Conservation (phyloP, 2,329 filamentous ascomycete species). For the Trichoderma guizhouense region DNA sequence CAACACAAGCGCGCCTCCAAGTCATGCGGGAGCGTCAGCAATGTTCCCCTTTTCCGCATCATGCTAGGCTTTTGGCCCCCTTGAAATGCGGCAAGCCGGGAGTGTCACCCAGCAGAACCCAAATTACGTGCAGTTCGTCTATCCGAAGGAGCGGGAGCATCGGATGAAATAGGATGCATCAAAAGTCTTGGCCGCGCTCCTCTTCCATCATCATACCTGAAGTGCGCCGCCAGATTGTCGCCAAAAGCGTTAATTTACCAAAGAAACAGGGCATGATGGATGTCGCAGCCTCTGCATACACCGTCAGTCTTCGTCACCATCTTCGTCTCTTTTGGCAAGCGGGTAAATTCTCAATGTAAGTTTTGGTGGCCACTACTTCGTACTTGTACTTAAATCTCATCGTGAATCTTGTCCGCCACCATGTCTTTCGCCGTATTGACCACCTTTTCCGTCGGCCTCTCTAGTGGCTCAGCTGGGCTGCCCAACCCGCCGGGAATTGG, state of each 20-base stretch:
- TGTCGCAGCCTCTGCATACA: not conserved
- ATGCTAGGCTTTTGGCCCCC: not conserved
- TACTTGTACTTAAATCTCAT: slow-evolving; percentile 43
- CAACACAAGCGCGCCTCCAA: slow-evolving; percentile 1
- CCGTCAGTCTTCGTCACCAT: not conserved
- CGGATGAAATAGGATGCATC: not conserved
- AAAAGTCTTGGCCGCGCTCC: not conserved
- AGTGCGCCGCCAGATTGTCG: no score
- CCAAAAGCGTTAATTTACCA: not conserved
- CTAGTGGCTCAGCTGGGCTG: slow-evolving; percentile 43
- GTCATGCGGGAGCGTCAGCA: not conserved
- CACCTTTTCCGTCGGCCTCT: slow-evolving; percentile 47
- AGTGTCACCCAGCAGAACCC: not conserved
- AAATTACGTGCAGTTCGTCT: not conserved
- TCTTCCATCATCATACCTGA: not conserved
- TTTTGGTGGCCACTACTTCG: slow-evolving; percentile 1
- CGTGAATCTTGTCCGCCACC: slow-evolving; percentile 51
- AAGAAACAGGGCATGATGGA: not conserved
- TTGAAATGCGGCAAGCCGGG: not conserved
- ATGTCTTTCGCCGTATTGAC: slow-evolving; percentile 49
- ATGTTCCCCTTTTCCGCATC: not conserved
- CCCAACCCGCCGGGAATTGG: slow-evolving; percentile 48
- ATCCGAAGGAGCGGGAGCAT: not conserved
- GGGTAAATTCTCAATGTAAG: not conserved
- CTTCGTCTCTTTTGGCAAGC: not conserved